Base-by-base conservation (phyloP, 140 eudicot genomes). In the Cichorium intybus region DNA sequence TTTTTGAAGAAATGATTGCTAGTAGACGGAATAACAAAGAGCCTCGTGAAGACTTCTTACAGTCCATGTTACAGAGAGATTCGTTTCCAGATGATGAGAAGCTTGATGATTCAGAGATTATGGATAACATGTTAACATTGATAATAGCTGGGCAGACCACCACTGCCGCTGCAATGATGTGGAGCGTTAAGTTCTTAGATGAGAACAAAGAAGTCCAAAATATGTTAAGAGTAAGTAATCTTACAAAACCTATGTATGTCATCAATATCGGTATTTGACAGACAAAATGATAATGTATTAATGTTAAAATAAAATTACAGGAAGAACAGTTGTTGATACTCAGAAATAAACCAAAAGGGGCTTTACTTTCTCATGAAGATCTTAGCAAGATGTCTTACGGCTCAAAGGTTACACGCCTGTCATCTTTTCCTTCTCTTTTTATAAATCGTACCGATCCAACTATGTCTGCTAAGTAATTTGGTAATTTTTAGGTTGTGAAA, bases 131-230 rank as follows among this genome's bases (percentile, higher is more conserved):
- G 35, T 75, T 84, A 23, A 75, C 84, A 28, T 45, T 81, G 65
- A 75, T 84, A 47, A 12, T 75, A 52, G 84, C 91, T 0, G 87
- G 91, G 6, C 91, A 84, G 61, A 77, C 77, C 7, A 80, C 91
- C 39, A 80, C 87, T 4, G 87, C 91, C 16, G 80, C 91, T 31
- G 91, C 91, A 41, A 75, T 84, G 64, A 84, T 84, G 87, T 84
- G 91, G 91, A 51, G 80, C 18, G 87, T 84, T 60, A 84, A 84
- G 80, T 74, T 77, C 77, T 69, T 84, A 14, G 71, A 72, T 71
- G 91, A 80, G 17, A 78, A 84, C 54, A 68, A 45, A 55, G 62
- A 71, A 20, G 82, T 72, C 28, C 91, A 74, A 50, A 70, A 84
- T 3, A 75, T 17, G 68, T 76, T 84, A 64, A 72, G 84, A 65